Conservation (phyloP, 2,329 filamentous ascomycete species). For the Fusarium compactum region DNA sequence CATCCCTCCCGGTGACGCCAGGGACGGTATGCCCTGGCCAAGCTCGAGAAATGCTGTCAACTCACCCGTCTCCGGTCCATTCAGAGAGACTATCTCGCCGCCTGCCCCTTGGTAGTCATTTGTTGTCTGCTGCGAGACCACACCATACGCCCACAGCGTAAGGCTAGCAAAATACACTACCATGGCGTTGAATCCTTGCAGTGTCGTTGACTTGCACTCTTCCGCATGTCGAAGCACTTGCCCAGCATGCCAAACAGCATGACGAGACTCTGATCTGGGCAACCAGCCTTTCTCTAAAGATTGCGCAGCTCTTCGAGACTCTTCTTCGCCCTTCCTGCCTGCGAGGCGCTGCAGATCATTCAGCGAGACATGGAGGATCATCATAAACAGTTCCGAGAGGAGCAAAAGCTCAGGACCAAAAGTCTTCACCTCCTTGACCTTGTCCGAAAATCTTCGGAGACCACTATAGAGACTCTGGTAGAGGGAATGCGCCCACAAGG, state of each 20-base stretch:
- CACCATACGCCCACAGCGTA: constrained; percentile 41
- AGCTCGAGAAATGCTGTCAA: constrained; percentile 35
- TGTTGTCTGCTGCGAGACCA: constrained; percentile 20
- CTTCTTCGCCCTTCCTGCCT: constrained; percentile 40
- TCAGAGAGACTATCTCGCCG: constrained; percentile 30
- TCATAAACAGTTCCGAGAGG: constrained; percentile 45
- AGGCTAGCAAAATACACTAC: constrained; percentile 43
- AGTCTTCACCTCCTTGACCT: constrained; percentile 18
- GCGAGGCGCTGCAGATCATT: constrained; percentile 40
- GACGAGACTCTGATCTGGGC: constrained; percentile 31
- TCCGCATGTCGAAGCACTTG: constrained; percentile 42
- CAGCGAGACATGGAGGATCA: constrained; percentile 43
- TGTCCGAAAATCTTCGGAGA: constrained; percentile 34
- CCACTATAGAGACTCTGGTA: constrained; percentile 42
- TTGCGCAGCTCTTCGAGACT: constrained; percentile 32
- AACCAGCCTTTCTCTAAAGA: constrained; percentile 37
- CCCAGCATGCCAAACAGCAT: constrained; percentile 44
- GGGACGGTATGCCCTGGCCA: constrained; percentile 32
- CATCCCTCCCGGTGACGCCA: constrained; percentile 26
- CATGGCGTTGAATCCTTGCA: constrained; percentile 43
- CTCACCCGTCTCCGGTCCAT: constrained; percentile 35
- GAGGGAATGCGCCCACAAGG: constrained; percentile 38
- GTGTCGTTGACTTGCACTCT: constrained; percentile 32
- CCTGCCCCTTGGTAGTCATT: constrained; percentile 15
- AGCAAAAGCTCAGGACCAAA: constrained; percentile 31